Evolutionary conservation across 2,329 filamentous ascomycete species (phyloP), one percentile per base, ranked within the genome.

Genomic region (Fusarium sp.): DNA sequence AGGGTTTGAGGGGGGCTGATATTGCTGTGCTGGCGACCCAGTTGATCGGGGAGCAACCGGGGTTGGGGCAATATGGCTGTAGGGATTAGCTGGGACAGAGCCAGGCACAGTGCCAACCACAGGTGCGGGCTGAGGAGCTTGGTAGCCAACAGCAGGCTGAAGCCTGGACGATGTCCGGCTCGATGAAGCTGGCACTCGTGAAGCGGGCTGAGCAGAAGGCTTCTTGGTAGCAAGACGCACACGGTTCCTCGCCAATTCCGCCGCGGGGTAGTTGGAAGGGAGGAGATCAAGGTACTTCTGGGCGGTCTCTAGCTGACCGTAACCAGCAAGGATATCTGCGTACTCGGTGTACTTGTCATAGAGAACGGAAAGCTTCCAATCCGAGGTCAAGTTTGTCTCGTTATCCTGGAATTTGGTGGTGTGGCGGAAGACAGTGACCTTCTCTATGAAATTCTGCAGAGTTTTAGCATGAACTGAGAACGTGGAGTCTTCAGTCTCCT

Each of bases 341-440:
- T 98, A 99, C 84, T 99, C 96, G 34, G 93, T 92, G 81, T 99
- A 99, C 84, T 98, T 98, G 81, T 95, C 92, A 82, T 99, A 99
- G 60, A 99, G 86, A 6, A 92, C 88, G 42, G 91, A 89, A 68
- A 99, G 90, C 84, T 97, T 98, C 96, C 96, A 99, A 77, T 92
- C 94, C 3, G 91, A 91, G 15, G 89, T 87, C 76, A 94, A 89
- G 52, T 85, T 84, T 73, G 90, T 89, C 79, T 98, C 95, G 14
- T 85, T 83, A 80, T 99, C 96, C 77, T 93, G 86, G 85, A 98
- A 99, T 79, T 96, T 95, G 71, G 95, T 95, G 48, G 98, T 95
- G 76, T 96, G 90, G 62, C 96, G 92, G 91, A 99, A 99, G 61
- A 99, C 90, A 0, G 95, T 97, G 52, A 99, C 96, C 87, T 99